These are phyloP conservation scores for Brassica carinata DNA, from an alignment of 345 rosid genomes.

Conservation along the genomic window DNA sequence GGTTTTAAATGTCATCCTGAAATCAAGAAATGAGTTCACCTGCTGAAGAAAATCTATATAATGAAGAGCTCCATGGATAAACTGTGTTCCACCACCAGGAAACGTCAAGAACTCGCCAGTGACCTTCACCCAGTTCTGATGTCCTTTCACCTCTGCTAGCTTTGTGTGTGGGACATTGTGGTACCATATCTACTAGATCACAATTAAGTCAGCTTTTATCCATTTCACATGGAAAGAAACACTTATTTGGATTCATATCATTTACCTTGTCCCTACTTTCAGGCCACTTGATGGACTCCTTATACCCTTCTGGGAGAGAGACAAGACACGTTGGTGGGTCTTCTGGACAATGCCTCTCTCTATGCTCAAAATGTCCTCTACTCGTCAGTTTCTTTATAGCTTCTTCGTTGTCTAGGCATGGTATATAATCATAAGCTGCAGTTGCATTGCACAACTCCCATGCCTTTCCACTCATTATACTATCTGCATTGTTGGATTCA, in stretches of 20 bases:
- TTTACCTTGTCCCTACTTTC: conserved; percentile 81
- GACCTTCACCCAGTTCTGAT: conserved; percentile 95
- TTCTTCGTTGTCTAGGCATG: conserved; percentile 87
- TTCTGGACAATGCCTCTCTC: conserved; percentile 96
- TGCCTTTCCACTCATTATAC: conserved; percentile 40
- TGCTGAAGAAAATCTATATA: conserved; percentile 76
- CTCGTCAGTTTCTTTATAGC: conserved; percentile 55
- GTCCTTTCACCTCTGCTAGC: conserved; percentile 87
- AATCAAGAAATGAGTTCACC: conserved; percentile 43
- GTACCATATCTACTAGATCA: conserved; percentile 80
- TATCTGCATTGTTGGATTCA: conserved; percentile 38
- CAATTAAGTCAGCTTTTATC: conserved; percentile 13
- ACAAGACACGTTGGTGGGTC: conserved; percentile 77
- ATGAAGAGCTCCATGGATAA: conserved; percentile 91
- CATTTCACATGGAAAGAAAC: conserved; percentile 3
- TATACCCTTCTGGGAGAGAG: conserved; percentile 69
- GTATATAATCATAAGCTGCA: conserved; percentile 83
- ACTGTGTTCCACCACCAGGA: conserved; percentile 98
- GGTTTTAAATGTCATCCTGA: neutral
- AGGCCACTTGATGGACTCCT: conserved; percentile 74
- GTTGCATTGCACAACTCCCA: conserved; percentile 87
- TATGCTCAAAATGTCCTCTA: conserved; percentile 74
- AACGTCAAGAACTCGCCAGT: conserved; percentile 90
- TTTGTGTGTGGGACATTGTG: conserved; percentile 80
- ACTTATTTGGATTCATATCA: neutral